These are phyloP conservation scores for Ceratocystis smalleyi DNA, from an alignment of 2,329 filamentous ascomycete genomes.

Conservation along the genomic window DNA sequence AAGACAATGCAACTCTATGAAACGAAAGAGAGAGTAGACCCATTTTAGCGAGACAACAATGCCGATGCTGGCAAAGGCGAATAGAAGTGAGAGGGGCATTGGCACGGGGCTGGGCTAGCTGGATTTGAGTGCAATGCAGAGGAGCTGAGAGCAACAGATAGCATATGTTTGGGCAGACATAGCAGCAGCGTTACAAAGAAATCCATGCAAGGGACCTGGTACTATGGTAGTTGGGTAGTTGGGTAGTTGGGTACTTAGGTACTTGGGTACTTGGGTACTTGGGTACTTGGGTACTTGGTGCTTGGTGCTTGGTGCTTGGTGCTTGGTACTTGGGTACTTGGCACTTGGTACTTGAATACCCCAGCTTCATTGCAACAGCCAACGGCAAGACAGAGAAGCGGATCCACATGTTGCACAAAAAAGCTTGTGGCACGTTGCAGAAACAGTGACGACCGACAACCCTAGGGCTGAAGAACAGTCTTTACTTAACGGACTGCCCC, in stretches of 20 bases:
- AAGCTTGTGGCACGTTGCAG: too few relatives aligned
- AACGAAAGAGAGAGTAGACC: slow-evolving; percentile 12
- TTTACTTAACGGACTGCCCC: too few relatives aligned
- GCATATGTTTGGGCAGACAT: too few relatives aligned
- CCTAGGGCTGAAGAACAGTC: too few relatives aligned
- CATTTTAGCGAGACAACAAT: not conserved
- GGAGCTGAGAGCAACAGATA: not conserved
- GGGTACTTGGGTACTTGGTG: not conserved
- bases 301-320: too few relatives aligned
- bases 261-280: not conserved
- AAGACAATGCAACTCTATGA: not conserved
- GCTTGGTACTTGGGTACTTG: not conserved
- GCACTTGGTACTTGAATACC: not conserved
- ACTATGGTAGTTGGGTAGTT: not conserved
- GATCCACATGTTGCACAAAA: too few relatives aligned
- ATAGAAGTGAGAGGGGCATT: not conserved
- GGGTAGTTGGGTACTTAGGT: not conserved
- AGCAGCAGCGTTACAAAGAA: not conserved
- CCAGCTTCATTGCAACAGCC: too few relatives aligned
- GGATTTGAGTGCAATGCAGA: not conserved
- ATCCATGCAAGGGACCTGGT: not conserved
- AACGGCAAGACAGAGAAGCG: too few relatives aligned
- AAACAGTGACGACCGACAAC: too few relatives aligned
- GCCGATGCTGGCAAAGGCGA: not conserved
- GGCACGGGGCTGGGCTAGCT: not conserved